phyloP scores from a whole-genome alignment of 2,329 filamentous ascomycete species.

The Trichophyton schoenleinii region DNA sequence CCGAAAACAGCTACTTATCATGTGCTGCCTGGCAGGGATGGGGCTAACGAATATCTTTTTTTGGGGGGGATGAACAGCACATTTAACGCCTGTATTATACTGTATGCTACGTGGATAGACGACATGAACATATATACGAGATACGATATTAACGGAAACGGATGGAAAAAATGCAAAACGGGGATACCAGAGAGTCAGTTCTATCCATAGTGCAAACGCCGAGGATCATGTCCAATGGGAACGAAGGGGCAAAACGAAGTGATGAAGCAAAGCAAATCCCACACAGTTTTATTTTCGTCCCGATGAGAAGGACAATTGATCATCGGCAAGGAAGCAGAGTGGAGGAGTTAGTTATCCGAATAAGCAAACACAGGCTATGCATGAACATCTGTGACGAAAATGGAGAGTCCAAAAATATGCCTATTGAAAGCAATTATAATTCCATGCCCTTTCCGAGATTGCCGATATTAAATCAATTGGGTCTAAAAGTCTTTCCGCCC shows the following conservation, averaged over 20 bases:
- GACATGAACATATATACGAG: not conserved
- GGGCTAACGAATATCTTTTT: not conserved
- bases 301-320: not conserved
- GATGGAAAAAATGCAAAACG: not conserved
- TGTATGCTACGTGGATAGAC: not conserved
- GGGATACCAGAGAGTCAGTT: not conserved
- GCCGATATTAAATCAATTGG: not conserved
- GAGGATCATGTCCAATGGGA: not conserved
- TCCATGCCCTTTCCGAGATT: not conserved
- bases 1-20: not conserved
- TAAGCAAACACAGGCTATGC: not conserved
- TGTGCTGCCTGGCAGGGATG: not conserved
- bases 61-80: not conserved
- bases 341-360: not conserved
- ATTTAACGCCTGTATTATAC: not conserved
- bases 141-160: not conserved
- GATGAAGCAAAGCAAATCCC: not conserved
- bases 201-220: not conserved
- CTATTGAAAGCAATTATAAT: not conserved
- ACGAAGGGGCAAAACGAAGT: not conserved
- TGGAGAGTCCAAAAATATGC: not conserved
- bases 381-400: not conserved
- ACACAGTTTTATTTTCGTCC: not conserved
- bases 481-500: not conserved
- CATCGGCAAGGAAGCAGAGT: not conserved